Base-by-base conservation (phyloP, 345 rosid genomes). In the Pugionium cornutum region DNA sequence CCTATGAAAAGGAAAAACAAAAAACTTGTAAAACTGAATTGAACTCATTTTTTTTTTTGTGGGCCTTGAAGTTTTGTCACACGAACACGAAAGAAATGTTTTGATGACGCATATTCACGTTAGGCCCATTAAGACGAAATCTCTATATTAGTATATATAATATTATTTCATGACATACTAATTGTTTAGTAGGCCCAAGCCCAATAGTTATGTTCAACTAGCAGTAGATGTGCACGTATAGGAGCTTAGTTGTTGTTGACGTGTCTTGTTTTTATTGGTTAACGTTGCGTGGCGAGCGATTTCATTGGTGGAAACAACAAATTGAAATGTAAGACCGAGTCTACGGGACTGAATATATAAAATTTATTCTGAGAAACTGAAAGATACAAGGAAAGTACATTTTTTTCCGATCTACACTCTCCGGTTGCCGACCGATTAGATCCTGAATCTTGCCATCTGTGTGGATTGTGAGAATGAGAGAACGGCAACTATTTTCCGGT, bases 401-500 rank as follows among this genome's bases (percentile, higher is more conserved):
- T 58, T 35, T 63, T 50, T 58, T 42, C 76, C 76, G 72, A 67
- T 66, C 77, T 59, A 39, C 49, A 53, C 54, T 60, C 11, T 43
- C 76, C 62, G 75, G 69, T 18, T 40, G 2, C 5, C 46, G 26
- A 33, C 58, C 57, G 76, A 64, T 58, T 18, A 50, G 59, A 58
- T 65, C 66, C 43, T 6, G 53, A 61, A 25, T 42, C 4, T 40
- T 25, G 2, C 49, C 3, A 5, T 58, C 58, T 1, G n/a, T 34
- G 6, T 58, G 26, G 50, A 36, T 42, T 62, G 28, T 47, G 42
- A 74, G 6, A 29, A 74, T 74, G 77, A 84, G 83, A 82, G 80
- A 61, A 41, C 75, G 73, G 66, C 69, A 78, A 53, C 76, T 70
- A 28, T 69, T 82, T 18, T 76, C 80, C 52, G 77, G 80, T 46